Evolutionary conservation across 352 stramenopile genomes (phyloP).

Genomic region (Phytopythium helicoides): DNA sequence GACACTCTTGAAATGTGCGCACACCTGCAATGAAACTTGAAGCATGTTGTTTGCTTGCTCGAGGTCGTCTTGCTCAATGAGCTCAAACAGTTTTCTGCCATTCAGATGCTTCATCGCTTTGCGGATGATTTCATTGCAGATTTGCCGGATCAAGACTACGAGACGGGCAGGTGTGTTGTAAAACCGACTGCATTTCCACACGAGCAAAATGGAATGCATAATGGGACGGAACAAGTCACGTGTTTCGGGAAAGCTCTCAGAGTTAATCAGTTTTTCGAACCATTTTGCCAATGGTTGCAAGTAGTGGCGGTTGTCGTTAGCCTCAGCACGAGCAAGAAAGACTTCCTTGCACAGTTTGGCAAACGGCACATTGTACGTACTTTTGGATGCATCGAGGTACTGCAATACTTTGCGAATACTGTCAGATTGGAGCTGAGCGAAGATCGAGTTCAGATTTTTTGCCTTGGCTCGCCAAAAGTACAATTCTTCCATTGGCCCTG

Average conservation of each 20-base stretch:
- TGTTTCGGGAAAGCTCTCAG: constrained; percentile 48
- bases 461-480: constrained; percentile 87
- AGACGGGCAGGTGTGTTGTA: constrained; percentile 90
- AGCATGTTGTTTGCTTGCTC: constrained; percentile 76
- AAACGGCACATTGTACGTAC: constrained; percentile 91
- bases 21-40: constrained; percentile 70
- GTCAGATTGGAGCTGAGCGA: constrained; percentile 87
- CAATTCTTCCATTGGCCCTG: constrained; percentile 87
- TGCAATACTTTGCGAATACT: constrained; percentile 85
- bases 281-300: constrained; percentile 69
- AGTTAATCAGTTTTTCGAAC: constrained; percentile 43
- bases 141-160: constrained; percentile 85
- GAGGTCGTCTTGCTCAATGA: constrained; percentile 75
- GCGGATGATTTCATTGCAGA: constrained; percentile 88
- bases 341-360: constrained; percentile 92
- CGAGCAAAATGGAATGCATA: constrained; percentile 84
- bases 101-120: constrained; percentile 73
- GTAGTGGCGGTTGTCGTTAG: constrained; percentile 88
- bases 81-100: constrained; percentile 73
- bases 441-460: constrained; percentile 89
- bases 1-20: constrained; percentile 88
- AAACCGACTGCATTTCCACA: constrained; percentile 91
- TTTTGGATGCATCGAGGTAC: constrained; percentile 86
- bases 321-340: constrained; percentile 82
- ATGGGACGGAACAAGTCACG: constrained; percentile 81